Evolutionary conservation across 1,284 basidiomycete species (phyloP).

Genomic region (Exobasidium cylindrosporum): DNA sequence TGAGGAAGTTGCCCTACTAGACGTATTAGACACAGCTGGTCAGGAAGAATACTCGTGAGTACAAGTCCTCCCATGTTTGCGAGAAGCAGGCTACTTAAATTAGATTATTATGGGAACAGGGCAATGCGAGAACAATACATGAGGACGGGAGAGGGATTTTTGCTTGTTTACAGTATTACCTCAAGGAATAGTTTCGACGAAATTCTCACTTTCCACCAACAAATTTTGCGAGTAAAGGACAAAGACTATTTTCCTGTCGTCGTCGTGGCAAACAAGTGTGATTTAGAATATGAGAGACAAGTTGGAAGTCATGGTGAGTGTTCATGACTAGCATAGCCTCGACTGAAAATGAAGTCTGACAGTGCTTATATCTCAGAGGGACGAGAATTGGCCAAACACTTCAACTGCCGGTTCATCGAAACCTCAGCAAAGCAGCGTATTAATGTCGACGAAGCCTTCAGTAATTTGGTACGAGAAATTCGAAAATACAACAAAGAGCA

Average conservation of each 20-base stretch:
- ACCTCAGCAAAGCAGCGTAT: slow-evolving; percentile 97
- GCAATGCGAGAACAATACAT: slow-evolving; percentile 98
- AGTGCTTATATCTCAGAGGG: slow-evolving; percentile 69
- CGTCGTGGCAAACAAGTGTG: slow-evolving; percentile 97
- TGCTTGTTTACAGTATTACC: slow-evolving; percentile 98
- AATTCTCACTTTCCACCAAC: slow-evolving; percentile 94
- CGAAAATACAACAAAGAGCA: slow-evolving; percentile 79
- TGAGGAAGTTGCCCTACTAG: slow-evolving; percentile 92
- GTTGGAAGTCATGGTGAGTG: slow-evolving; percentile 86
- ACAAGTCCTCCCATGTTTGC: not conserved
- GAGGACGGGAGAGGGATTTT: slow-evolving; percentile 95
- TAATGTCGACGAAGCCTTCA: slow-evolving; percentile 99
- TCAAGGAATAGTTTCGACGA: slow-evolving; percentile 96
- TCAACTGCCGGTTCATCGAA: slow-evolving; percentile 95
- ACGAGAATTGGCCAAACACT: slow-evolving; percentile 91
- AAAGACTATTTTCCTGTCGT: slow-evolving; percentile 95
- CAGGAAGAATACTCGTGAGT: slow-evolving; percentile 95
- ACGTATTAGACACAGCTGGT: slow-evolving; percentile 96
- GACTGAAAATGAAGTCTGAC: not conserved
- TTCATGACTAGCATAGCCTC: not conserved
- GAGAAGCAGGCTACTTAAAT: not conserved
- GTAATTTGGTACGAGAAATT: slow-evolving; percentile 92
- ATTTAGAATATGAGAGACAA: slow-evolving; percentile 95
- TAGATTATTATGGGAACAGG: slow-evolving; percentile 57
- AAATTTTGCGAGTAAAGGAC: slow-evolving; percentile 81